Conservation (phyloP, 768 basidiomycete species). For the Tulasnella sp. region DNA sequence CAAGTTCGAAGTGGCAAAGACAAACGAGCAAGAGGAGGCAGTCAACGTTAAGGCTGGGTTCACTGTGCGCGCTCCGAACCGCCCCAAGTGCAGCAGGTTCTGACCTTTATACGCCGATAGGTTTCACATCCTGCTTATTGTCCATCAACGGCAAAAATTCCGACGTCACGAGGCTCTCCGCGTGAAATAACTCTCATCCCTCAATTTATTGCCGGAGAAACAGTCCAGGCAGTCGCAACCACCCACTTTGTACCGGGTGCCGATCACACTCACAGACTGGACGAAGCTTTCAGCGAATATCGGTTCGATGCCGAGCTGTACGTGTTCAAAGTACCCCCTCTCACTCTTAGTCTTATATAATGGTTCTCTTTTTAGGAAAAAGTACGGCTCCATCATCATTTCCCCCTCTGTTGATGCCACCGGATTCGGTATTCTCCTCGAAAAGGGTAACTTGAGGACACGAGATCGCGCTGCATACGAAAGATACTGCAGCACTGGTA, state of each 20-base stretch:
- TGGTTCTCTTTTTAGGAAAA: background rate
- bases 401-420: background rate
- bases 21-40: slow-evolving; percentile 14
- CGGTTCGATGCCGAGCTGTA: background rate
- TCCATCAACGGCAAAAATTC: background rate
- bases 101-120: background rate
- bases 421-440: background rate
- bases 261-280: background rate
- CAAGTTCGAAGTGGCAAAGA: slow-evolving; percentile 14
- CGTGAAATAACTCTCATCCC: background rate
- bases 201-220: background rate
- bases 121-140: background rate
- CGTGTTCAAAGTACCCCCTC: background rate
- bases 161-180: background rate
- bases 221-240: background rate
- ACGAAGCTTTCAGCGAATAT: background rate
- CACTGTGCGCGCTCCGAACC: background rate
- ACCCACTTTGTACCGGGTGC: background rate
- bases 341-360: background rate
- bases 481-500: background rate
- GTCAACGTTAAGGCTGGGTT: background rate
- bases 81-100: background rate
- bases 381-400: background rate
- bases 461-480: background rate
- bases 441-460: background rate